Base-by-base conservation (phyloP, 1,284 basidiomycete species). In the Cryptococcus neoformans region DNA sequence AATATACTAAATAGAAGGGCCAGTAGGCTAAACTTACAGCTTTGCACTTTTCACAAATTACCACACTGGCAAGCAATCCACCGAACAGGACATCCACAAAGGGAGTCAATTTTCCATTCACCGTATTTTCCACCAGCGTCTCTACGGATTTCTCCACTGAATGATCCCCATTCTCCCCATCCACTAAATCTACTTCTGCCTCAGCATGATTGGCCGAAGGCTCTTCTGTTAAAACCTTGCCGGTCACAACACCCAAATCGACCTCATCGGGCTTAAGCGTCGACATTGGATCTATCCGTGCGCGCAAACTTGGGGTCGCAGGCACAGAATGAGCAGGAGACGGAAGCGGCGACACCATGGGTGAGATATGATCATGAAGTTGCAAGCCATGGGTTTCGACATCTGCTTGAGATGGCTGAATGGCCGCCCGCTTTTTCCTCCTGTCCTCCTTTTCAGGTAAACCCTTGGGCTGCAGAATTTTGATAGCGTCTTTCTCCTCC, bases 1-100 rank as follows among this genome's bases (percentile, higher is more conserved):
- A 39, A 53, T 12, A 21, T 28, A n/a, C 14, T 17, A 8, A 52
- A 35, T 28, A 6, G 47, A 9, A 36, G 34, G n/a, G n/a, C n/a
- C n/a, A 38, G 14, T 35, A 12, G 7, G 10, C 46, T 8, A 17
- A 10, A 75, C 70, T 65, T 45, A 82, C 83, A 53, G 80, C 79
- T 74, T 93, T 92, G 83, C 93, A 97, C 55, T 87, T 86, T 69
- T 93, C 91, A 75, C 93, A 97, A 4, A 97, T 89, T 49, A 97
- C 87, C 67, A 95, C 87, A 77, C 87, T 89, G 3, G 90, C 87
- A 44, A 96, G 82, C 62, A 85, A 84, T 5, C 93, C 93, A 52
- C 90, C 88, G 68, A 96, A 97, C 54, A 96, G 81, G 79, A 89
- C 87, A 74, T 95, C 92, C 8, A 90, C 84, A 63, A 94, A 89